phyloP scores from a whole-genome alignment of 768 basidiomycete species.

The Boletus coccyginus region DNA sequence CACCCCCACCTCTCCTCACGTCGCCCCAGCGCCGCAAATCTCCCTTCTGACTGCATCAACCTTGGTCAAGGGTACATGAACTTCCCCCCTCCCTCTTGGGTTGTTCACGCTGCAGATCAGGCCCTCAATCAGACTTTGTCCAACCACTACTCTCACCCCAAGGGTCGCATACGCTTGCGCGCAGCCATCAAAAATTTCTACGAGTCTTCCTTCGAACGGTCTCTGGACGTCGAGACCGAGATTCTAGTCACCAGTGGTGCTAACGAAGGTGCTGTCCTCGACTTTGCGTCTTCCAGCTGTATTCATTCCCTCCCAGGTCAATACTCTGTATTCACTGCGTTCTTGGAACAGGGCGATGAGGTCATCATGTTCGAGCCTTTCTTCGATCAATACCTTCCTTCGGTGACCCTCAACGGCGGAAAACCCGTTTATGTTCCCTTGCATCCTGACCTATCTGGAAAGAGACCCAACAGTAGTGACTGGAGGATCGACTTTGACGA shows the following conservation, averaged over 20 bases:
- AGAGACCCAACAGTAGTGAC: slow-evolving; percentile 60
- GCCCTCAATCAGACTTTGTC: slow-evolving; percentile 60
- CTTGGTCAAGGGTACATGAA: slow-evolving; percentile 96
- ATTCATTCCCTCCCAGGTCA: slow-evolving; percentile 49
- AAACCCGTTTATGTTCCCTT: slow-evolving; percentile 92
- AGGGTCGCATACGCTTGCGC: slow-evolving; percentile 82
- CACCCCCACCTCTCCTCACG: slow-evolving; percentile 8
- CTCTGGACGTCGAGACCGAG: slow-evolving; percentile 80
- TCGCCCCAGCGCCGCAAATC: slow-evolving; percentile 67
- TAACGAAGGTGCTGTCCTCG: slow-evolving; percentile 71
- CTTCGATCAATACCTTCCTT: slow-evolving; percentile 94
- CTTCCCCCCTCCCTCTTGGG: slow-evolving; percentile 81
- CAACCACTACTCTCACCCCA: slow-evolving; percentile 92
- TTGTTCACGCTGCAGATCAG: slow-evolving; percentile 66
- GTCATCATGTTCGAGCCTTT: slow-evolving; percentile 99
- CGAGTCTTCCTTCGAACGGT: slow-evolving; percentile 59
- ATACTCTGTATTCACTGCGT: slow-evolving; percentile 91
- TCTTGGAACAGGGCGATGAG: slow-evolving; percentile 89
- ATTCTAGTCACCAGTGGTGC: slow-evolving; percentile 96
- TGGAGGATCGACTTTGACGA: slow-evolving; percentile 93
- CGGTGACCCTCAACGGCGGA: slow-evolving; percentile 91
- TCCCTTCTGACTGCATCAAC: slow-evolving; percentile 92
- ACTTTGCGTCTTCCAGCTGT: not conserved
- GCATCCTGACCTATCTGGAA: slow-evolving; percentile 68
- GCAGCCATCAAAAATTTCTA: slow-evolving; percentile 85